Evolutionary conservation across 257 asterid species (phyloP).

Genomic region (Jasminum sambac): DNA sequence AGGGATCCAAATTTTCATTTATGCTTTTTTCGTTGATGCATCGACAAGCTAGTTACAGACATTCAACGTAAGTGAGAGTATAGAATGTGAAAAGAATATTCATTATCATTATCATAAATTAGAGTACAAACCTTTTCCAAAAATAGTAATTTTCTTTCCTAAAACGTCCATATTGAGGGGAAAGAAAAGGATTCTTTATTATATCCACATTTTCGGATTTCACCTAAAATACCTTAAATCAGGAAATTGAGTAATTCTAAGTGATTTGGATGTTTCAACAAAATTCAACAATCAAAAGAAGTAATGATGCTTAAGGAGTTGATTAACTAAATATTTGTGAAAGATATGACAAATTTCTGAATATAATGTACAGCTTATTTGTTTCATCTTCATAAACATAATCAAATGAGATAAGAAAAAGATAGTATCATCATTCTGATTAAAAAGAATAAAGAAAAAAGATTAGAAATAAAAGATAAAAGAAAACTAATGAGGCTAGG

Average conservation of each 20-base stretch:
- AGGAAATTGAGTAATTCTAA: neutral
- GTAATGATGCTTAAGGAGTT: neutral
- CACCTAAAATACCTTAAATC: neutral
- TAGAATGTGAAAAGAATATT: neutral
- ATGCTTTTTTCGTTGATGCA: neutral
- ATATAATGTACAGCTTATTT: neutral
- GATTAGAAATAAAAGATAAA: too few species aligned
- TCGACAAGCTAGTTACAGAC: neutral
- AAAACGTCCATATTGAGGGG: neutral
- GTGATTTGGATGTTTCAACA: neutral
- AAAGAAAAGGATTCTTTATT: neutral
- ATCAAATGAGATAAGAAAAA: neutral
- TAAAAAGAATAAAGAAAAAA: neutral
- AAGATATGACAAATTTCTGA: neutral
- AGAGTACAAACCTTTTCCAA: neutral
- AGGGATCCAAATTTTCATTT: neutral
- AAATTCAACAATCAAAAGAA: neutral
- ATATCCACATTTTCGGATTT: neutral
- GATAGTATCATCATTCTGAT: neutral
- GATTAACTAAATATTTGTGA: neutral
- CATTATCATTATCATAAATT: too few species aligned
- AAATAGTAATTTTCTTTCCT: neutral
- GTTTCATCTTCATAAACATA: neutral
- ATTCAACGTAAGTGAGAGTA: neutral
- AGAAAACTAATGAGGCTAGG: neutral